Base-by-base conservation (phyloP, 352 stramenopile genomes). In the Phytophthora palmivora region DNA sequence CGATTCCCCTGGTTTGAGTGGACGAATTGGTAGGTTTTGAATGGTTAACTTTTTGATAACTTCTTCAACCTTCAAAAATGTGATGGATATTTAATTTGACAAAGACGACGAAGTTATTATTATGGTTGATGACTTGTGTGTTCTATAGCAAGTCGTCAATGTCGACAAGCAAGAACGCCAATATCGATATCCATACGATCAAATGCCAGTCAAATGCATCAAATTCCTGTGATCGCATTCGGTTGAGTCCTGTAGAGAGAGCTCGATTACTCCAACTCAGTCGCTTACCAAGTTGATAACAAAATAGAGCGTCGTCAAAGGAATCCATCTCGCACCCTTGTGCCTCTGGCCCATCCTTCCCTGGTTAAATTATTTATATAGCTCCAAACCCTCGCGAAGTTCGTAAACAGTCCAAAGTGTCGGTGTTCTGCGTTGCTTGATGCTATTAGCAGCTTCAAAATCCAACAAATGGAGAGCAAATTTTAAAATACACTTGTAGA, bases 201-300 rank as follows among this genome's bases (percentile, higher is more conserved):
- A n/a, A n/a, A n/a, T n/a, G 24, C 24, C 6, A 6, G 24, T n/a
- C n/a, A n/a, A 28, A 28, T 28, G 24, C 24, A 28, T 28, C 24
- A 28, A 28, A 6, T 6, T 28, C 24, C 24, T 28, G 24, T 28
- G 24, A 6, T 28, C 24, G 24, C 24, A 28, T 6, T 28, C 9
- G 28, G 9, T 16, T 16, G 22, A 46, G 24, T 47, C 39, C 39
- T 34, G 7, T 7, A 12, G 30, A 34, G 24, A 3, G 26, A 12
- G 26, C 12, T 26, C 24, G 21, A 34, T 49, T 49, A 49, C 43
- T 49, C 43, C 24, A 34, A 49, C 22, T 36, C 19, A 48, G 22
- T 19, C 21, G 41, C 24, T 49, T 49, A 49, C 43, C 37, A 1
- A 12, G 30, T 34, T 34, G 30, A 3, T 34, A 12, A 34, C 10